Evolutionary conservation across 148 eudicot species (phyloP).

Genomic region (Mesembryanthemum crystallinum): DNA sequence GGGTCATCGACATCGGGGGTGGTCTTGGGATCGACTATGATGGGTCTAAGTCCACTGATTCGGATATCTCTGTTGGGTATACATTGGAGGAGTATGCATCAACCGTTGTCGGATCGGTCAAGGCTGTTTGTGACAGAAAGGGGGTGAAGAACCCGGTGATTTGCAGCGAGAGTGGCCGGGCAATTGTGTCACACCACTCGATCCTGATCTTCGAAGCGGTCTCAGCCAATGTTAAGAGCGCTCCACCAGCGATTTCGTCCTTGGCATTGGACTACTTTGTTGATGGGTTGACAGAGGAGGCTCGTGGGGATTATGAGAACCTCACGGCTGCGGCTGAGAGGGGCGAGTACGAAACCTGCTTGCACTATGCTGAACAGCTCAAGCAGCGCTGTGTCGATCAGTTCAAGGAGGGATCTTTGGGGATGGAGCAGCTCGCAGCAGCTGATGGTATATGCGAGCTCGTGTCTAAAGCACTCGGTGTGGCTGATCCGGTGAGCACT

Average conservation of each 20-base stretch:
- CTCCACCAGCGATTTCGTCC: constrained; percentile 33
- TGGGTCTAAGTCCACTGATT: constrained; percentile 66
- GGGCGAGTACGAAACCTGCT: constrained; percentile 63
- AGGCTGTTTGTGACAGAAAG: constrained; percentile 53
- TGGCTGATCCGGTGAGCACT: constrained; percentile 46
- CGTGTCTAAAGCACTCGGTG: constrained; percentile 57
- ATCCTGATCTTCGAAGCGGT: constrained; percentile 73
- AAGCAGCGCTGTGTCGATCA: constrained; percentile 77
- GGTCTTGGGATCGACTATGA: constrained; percentile 94
- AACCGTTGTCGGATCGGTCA: constrained; percentile 67
- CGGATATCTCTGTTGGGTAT: constrained; percentile 79
- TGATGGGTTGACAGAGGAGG: constrained; percentile 55
- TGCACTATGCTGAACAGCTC: constrained; percentile 57
- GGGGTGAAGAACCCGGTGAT: constrained; percentile 57
- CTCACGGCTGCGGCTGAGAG: constrained; percentile 47
- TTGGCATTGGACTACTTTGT: constrained; percentile 35
- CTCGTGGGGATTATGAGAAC: constrained; percentile 44
- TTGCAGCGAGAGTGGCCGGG: constrained; percentile 86
- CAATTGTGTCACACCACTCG: constrained; percentile 90
- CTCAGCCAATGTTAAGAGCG: constrained; percentile 31
- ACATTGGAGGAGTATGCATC: constrained; percentile 73
- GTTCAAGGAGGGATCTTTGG: constrained; percentile 74
- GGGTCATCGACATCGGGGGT: constrained; percentile 83
- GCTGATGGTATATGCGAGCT: constrained; percentile 70
- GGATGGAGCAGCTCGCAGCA: constrained; percentile 75